Evolutionary conservation across 2,329 filamentous ascomycete species (phyloP), one percentile per base, ranked within the genome.

Genomic region (Pseudogymnoascus sp.): DNA sequence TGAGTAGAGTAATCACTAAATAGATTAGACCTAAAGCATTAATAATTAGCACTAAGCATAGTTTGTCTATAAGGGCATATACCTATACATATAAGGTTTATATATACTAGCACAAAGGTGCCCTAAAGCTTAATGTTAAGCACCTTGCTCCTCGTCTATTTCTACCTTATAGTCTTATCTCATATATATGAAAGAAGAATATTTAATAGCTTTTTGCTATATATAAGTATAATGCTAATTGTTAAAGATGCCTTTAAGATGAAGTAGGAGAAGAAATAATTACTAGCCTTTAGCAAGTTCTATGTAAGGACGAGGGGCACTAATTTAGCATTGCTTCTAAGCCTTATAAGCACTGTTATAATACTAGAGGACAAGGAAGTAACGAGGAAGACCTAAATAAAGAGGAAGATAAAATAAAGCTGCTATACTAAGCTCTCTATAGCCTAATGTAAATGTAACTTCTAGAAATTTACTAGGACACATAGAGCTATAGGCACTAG

Each of bases 51-150:
- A 63, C 66, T 64, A 64, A 63, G 13, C 3, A 35, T 62, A 38
- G 60, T 60, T 35, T 26, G 21, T 23, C 42, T 21, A 64, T 6
- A 36, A 60, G 26, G 64, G 33, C 62, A 26, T 28, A 62, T 64
- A 64, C 63, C 63, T 33, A 64, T 64, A 47, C 61, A 60, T 40
- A 60, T 60, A 15, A 64, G 62, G n/a, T 65, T 69, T 63, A 64
- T 69, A 65, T 68, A 68, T 62, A 96, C 87, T 0, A 93, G 93
- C 74, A 96, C 97, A 78, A 96, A 93, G 0, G 86, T 87, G 9
- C 93, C 93, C 60, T 7, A 62, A 17, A 11, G 38, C 60, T 44
- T 36, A 11, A 62, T 9, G 38, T 36, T 33, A 9, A 31, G 3
- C 1, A 21, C n/a, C 38, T 42, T n/a, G 36, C 31, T 44, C 15